Evolutionary conservation across 2,329 filamentous ascomycete genomes (phyloP), one percentile per base, ranked within the genome.

Genomic region (Trichoderma aggressivum): DNA sequence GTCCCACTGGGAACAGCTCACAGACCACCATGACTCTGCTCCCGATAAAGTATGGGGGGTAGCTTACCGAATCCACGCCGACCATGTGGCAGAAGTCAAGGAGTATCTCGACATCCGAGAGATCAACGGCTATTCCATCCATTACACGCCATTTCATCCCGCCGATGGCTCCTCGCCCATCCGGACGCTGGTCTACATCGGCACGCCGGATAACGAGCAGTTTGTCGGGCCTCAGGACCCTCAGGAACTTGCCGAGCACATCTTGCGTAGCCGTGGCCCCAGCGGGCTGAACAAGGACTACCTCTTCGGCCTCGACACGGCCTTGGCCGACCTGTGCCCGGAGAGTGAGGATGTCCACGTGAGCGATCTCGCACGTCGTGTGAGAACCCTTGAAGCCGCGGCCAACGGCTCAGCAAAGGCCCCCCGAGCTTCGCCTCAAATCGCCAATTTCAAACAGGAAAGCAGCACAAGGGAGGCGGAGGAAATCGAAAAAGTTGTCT

Each of bases 71-170:
- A 95, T 97, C 81, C 85, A 87, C 32, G 81, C 90, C 7, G 85
- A 88, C 2, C 87, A 90, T 75, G 94, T 97, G 26, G 86, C 89
- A 72, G 91, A 95, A 82, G 95, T 98, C 5, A 91, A 93, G 75
- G 87, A 90, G 71, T 98, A 98, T 80, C 92, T 99, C 61, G 94
- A 98, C 81, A 95, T 98, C 74, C 91, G 96, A 59, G 96, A 99
- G 82, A 97, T 98, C 79, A 97, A 98, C 82, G 96, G 96, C 30
- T 99, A 99, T 82, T 93, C 91, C 68, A 97, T 97, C 75, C 94
- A 98, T 81, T 93, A 94, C 81, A 93, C 94, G 32, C 89, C 92
- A 0, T 98, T 98, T 80, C 86, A 94, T 76, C 76, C 81, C n/a
- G 79, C 81, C 55, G 80, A 84, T 73, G 78, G 78, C 30, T 77